These are phyloP conservation scores for Gypsophila paniculata DNA, from an alignment of 179 eudicot species.

Conservation along the genomic window DNA sequence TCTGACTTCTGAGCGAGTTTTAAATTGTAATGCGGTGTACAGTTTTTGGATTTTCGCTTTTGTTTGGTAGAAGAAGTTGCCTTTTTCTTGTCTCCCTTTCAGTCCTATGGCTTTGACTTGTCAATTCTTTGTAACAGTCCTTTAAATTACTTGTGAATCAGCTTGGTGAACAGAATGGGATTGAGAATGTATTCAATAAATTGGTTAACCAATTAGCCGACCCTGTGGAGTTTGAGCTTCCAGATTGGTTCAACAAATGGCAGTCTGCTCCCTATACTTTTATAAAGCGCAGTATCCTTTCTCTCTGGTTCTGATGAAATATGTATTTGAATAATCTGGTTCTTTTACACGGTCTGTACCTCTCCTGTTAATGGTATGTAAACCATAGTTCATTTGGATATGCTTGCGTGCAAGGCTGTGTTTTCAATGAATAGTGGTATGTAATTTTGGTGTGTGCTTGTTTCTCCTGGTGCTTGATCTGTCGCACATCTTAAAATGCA, in stretches of 20 bases:
- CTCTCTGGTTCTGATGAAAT: not conserved
- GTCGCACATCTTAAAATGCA: not conserved
- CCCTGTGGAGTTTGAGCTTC: constrained; percentile 88
- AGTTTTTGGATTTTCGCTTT: not conserved
- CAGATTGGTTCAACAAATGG: constrained; percentile 62
- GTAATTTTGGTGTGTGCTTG: not conserved
- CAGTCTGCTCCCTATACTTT: constrained; percentile 48
- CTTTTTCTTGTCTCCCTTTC: not conserved
- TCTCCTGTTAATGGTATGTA: not conserved
- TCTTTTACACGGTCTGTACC: not conserved
- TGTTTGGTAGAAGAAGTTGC: not conserved
- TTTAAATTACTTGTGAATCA: constrained; percentile 20
- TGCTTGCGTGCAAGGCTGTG: not conserved
- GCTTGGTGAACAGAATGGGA: constrained; percentile 40
- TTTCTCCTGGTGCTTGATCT: not conserved
- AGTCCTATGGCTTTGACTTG: not conserved
- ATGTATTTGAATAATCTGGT: not conserved
- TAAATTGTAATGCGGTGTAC: not conserved
- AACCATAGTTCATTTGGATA: not conserved
- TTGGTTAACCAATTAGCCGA: constrained; percentile 55
- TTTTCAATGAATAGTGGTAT: not conserved
- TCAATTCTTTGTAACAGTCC: not conserved
- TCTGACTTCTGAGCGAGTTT: not conserved
- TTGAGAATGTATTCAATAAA: constrained; percentile 50
- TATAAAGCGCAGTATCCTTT: constrained; percentile 89